Evolutionary conservation across 2,329 filamentous ascomycete genomes (phyloP).

Genomic region (Xylariomycetidae sp.): DNA sequence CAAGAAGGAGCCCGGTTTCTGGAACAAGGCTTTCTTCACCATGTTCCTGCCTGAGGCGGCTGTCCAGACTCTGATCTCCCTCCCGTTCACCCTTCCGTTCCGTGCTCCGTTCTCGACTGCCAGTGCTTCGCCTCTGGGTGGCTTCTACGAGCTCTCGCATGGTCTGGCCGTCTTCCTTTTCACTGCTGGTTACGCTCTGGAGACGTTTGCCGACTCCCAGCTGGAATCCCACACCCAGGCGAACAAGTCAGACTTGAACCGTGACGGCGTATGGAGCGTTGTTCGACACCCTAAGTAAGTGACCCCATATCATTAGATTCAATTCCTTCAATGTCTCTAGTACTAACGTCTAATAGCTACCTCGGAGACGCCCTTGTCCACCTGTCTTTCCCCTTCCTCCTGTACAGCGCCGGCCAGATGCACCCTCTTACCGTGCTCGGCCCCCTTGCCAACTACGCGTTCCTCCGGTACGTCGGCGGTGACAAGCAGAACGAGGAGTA

Average conservation of each 20-base stretch:
- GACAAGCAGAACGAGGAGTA: conserved; percentile 48
- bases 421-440: conserved; percentile 49
- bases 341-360: too few species aligned
- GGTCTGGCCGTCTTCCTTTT: conserved; percentile 48
- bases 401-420: conserved; percentile 49
- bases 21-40: conserved; percentile 49
- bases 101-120: conserved; percentile 32
- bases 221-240: conserved; percentile 36
- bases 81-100: conserved; percentile 53
- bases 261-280: conserved; percentile 55
- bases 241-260: conserved; percentile 36
- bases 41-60: conserved; percentile 52
- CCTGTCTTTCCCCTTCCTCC: conserved; percentile 50
- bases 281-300: conserved; percentile 57
- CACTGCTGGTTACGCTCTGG: conserved; percentile 48
- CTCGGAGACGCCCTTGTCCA: conserved; percentile 56
- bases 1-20: conserved; percentile 49
- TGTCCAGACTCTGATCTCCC: conserved; percentile 49
- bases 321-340: too few species aligned
- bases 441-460: conserved; percentile 51
- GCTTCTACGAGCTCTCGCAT: conserved; percentile 23
- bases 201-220: conserved; percentile 51
- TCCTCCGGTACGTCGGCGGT: conserved; percentile 50
- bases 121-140: too few species aligned
- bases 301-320: too few species aligned